phyloP scores from a whole-genome alignment of 495 filamentous ascomycete species.

The Lasiosphaeria miniovina region DNA sequence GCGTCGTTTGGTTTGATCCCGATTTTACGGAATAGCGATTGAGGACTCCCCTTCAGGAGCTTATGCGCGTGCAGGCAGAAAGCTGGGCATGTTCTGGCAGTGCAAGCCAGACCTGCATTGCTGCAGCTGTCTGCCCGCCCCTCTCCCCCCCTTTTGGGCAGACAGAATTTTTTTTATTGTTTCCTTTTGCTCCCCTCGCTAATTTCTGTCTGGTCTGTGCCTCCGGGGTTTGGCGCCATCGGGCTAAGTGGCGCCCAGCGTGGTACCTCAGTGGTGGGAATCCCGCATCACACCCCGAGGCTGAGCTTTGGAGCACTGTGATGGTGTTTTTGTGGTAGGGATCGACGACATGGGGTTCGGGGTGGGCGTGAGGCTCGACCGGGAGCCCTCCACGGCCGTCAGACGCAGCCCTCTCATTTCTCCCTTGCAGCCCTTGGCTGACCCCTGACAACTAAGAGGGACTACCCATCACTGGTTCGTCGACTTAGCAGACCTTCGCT shows the following conservation, averaged over 20 bases:
- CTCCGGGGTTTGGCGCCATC: slow-evolving; percentile 6
- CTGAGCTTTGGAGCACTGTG: slow-evolving; percentile 2
- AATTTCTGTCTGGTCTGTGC: slow-evolving; percentile 1
- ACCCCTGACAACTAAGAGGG: background rate
- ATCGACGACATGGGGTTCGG: slow-evolving; percentile 3
- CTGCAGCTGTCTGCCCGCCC: too few relatives aligned
- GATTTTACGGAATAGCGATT: too few relatives aligned
- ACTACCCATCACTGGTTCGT: too few relatives aligned
- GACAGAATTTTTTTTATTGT: slow-evolving; percentile 2
- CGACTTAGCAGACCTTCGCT: too few relatives aligned
- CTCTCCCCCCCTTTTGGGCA: background rate
- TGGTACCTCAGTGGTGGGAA: slow-evolving; percentile 2
- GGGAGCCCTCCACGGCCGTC: background rate
- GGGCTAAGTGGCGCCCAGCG: background rate
- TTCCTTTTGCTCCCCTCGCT: background rate
- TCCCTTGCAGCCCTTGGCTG: slow-evolving; percentile 9
- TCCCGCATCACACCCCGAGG: slow-evolving; percentile 2
- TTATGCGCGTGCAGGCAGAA: too few relatives aligned
- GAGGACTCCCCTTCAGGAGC: too few relatives aligned
- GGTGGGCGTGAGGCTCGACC: background rate
- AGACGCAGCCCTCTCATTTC: slow-evolving; percentile 12
- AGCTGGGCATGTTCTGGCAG: background rate
- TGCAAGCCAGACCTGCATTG: slow-evolving; percentile 2
- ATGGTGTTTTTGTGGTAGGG: background rate
- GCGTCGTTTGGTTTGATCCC: too few relatives aligned